Evolutionary conservation across 257 asterid species (phyloP).

Genomic region (Plantago elongata): DNA sequence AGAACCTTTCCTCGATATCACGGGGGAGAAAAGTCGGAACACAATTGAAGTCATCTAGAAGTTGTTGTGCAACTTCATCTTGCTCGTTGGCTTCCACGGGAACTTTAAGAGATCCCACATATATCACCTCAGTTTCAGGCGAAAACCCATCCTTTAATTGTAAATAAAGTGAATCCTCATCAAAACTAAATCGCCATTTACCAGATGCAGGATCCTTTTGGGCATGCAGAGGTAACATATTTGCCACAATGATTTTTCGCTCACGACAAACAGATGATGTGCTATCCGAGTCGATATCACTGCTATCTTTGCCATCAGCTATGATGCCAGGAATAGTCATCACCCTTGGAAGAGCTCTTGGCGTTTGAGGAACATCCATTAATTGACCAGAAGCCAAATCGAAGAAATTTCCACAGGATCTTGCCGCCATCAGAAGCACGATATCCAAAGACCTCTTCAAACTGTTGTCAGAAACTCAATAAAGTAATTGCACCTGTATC

Average conservation of each 20-base stretch:
- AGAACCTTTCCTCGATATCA: slow-evolving; percentile 65
- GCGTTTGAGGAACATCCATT: slow-evolving; percentile 53
- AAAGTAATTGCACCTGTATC: not conserved
- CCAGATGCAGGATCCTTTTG: slow-evolving; percentile 52
- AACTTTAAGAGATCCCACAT: slow-evolving; percentile 80
- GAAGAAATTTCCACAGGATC: slow-evolving; percentile 58
- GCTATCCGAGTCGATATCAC: slow-evolving; percentile 71
- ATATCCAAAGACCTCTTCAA: slow-evolving; percentile 16
- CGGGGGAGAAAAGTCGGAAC: slow-evolving; percentile 78
- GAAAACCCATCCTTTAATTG: slow-evolving; percentile 84
- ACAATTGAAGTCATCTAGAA: slow-evolving; percentile 74
- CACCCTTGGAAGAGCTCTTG: slow-evolving; percentile 73
- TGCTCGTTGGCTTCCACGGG: slow-evolving; percentile 72
- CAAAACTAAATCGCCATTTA: slow-evolving; percentile 64
- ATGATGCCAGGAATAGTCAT: slow-evolving; percentile 71
- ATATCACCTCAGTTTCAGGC: slow-evolving; percentile 67
- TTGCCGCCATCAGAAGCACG: slow-evolving; percentile 48
- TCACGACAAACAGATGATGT: slow-evolving; percentile 46
- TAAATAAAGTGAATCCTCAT: slow-evolving; percentile 67
- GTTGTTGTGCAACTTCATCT: slow-evolving; percentile 73
- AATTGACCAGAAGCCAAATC: slow-evolving; percentile 62
- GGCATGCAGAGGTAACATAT: slow-evolving; percentile 73
- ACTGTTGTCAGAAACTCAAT: not conserved
- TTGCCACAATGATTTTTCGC: slow-evolving; percentile 73
- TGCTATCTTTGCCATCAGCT: slow-evolving; percentile 49